Evolutionary conservation across 192 early-diverging fungal genomes (phyloP), one percentile per base, ranked within the genome.

Genomic region (Coemansia sp.): DNA sequence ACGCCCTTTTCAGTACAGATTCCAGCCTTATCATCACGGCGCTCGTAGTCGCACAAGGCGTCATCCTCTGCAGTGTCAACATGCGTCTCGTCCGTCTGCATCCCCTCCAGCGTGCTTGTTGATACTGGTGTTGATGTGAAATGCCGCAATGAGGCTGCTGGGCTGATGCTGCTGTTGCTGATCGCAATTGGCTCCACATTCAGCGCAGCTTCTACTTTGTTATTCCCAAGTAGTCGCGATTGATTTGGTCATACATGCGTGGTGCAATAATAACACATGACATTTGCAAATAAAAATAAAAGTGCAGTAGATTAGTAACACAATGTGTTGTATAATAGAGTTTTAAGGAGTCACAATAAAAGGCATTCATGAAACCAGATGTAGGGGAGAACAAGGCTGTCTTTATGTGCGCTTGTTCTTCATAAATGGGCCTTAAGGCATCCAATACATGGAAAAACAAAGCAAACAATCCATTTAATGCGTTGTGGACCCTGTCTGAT

Each of bases 191-290:
- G 51, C 22, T 54, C 51, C 14, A 54, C 51, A 22, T 54, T 54
- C 51, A 54, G 51, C 20, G 51, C 22, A 20, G 46, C 56, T 13
- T 58, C 67, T 72, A 68, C 51, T 32, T 63, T 74, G 32, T 4
- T 65, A 72, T 54, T 65, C 64, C 65, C 65, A 79, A 46, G 53
- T 56, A 61, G 65, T 66, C 32, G 32, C 32, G 39, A 71, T 74
- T 16, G 67, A 41, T 38, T 11, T 54, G 41, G 42, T 65, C 42
- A 51, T 73, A 71, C 76, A 79, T 79, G 67, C 8, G 63, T 59
- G 43, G 56, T 46, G n/a, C 70, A 77, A 72, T 68, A 44, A 66
- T 68, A 53, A 43, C 13, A 45, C 13, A 45, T 45, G 44, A 1
- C 4, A 32, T 32, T 32, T 32, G 32, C 32, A 32, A 32, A 32